These are phyloP conservation scores for Mycena sp. DNA, from an alignment of 1,284 basidiomycete species.

Conservation along the genomic window DNA sequence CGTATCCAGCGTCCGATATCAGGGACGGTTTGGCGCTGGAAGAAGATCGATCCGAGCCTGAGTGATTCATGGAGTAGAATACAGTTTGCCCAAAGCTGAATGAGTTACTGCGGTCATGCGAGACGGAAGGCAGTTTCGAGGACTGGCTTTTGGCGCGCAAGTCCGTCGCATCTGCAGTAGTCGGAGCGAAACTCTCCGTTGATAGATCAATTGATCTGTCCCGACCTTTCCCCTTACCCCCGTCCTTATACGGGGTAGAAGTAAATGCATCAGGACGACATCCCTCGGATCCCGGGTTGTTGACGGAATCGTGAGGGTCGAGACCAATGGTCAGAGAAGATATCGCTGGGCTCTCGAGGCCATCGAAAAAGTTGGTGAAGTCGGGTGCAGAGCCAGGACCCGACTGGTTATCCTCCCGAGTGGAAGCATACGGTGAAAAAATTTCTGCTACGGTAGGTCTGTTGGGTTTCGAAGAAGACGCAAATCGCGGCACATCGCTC, in stretches of 20 bases:
- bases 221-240: slow-evolving; percentile 29
- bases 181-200: slow-evolving; percentile 30
- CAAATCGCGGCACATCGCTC: slow-evolving; percentile 38
- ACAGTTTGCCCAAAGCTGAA: slow-evolving; percentile 31
- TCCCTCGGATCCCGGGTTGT: too few species aligned
- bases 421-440: slow-evolving; percentile 48
- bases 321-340: slow-evolving; percentile 53
- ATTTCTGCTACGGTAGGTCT: slow-evolving; percentile 52
- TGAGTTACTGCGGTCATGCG: slow-evolving; percentile 45
- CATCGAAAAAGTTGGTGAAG: slow-evolving; percentile 61
- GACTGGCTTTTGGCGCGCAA: slow-evolving; percentile 20
- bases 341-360: slow-evolving; percentile 56
- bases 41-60: slow-evolving; percentile 40
- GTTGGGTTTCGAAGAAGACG: slow-evolving; percentile 41
- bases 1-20: slow-evolving; percentile 38
- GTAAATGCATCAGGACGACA: slow-evolving; percentile 51
- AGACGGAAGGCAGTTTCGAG: slow-evolving; percentile 18
- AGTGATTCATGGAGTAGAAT: slow-evolving; percentile 15
- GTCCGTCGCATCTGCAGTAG: slow-evolving; percentile 8
- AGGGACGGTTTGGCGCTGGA: slow-evolving; percentile 38
- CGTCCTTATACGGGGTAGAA: slow-evolving; percentile 44
- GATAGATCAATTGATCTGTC: background rate
- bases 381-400: slow-evolving; percentile 33
- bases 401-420: slow-evolving; percentile 3
- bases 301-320: slow-evolving; percentile 49